phyloP scores from a whole-genome alignment of 1,284 basidiomycete genomes.

The Pholiota adiposa region DNA sequence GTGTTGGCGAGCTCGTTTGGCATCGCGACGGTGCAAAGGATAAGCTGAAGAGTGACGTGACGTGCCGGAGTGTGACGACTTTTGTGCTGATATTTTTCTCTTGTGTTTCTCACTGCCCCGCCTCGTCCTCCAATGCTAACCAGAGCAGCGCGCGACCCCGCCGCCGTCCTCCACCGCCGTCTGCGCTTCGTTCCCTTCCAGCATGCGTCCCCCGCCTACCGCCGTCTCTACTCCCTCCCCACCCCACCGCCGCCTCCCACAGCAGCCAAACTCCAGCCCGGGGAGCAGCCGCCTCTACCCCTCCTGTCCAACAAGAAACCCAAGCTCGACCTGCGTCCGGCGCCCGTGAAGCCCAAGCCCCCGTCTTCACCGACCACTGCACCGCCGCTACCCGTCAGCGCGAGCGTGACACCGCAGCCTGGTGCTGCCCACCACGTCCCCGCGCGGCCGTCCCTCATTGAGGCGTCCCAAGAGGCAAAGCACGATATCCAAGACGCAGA shows the following conservation, averaged over 20 bases:
- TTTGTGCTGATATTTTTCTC: slow-evolving; percentile 3
- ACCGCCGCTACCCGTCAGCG: not conserved
- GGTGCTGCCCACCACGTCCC: not conserved
- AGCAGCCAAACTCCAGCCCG: slow-evolving; percentile 9
- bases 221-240: slow-evolving; percentile 25
- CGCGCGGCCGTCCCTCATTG: slow-evolving; percentile 21
- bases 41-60: slow-evolving; percentile 16
- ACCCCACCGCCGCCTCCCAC: slow-evolving; percentile 16
- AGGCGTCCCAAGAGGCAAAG: slow-evolving; percentile 51
- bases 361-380: slow-evolving; percentile 20
- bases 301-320: slow-evolving; percentile 43
- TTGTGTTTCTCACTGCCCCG: not conserved
- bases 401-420: not conserved
- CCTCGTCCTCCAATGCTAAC: slow-evolving; percentile 8
- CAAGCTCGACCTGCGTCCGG: slow-evolving; percentile 67
- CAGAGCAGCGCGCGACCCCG: slow-evolving; percentile 10
- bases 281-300: slow-evolving; percentile 16
- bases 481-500: slow-evolving; percentile 68
- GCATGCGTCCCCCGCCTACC: slow-evolving; percentile 6
- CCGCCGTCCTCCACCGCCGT: slow-evolving; percentile 7
- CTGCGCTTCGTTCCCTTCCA: slow-evolving; percentile 4
- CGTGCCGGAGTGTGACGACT: slow-evolving; percentile 8
- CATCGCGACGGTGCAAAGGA: not conserved
- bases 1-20: not conserved
- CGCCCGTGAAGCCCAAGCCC: slow-evolving; percentile 57